Percentiles rank a stretch among this genome's conserved stretches.
Evolutionary conservation across 2,329 filamentous ascomycete genomes (phyloP).

Genomic region (Thelonectria discophora): DNA sequence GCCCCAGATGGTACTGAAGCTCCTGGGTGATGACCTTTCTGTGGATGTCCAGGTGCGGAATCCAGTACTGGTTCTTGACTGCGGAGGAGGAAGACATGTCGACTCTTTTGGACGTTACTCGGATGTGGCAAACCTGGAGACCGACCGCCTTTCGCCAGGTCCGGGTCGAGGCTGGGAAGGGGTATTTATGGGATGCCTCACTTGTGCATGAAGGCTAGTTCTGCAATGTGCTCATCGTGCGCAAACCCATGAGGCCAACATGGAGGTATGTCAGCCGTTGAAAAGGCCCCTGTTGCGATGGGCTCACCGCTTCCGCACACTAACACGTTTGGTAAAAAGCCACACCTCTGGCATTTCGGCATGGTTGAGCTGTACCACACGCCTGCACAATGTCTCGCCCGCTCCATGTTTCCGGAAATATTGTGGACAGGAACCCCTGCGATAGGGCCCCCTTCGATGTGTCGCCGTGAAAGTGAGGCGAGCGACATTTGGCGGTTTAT

Average conservation of each 20-base stretch:
- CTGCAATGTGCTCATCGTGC: constrained; percentile 39
- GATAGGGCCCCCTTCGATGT: constrained; percentile 33
- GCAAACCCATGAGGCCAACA: constrained; percentile 35
- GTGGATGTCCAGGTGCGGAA: constrained; percentile 66
- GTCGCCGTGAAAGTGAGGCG: constrained; percentile 41
- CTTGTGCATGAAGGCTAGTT: constrained; percentile 29
- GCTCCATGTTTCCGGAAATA: constrained; percentile 36
- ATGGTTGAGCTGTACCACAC: constrained; percentile 32
- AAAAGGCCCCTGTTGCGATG: constrained; percentile 34
- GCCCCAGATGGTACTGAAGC: constrained; percentile 66
- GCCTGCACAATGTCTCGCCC: constrained; percentile 37
- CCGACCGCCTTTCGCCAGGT: too few relatives aligned
- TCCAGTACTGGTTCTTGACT: constrained; percentile 67
- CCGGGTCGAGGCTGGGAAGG: constrained; percentile 28
- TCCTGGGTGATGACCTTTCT: constrained; percentile 68
- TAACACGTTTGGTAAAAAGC: constrained; percentile 28
- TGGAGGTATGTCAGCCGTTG: constrained; percentile 32
- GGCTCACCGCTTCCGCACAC: constrained; percentile 41
- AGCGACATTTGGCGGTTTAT: constrained; percentile 40
- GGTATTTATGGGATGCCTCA: constrained; percentile 41
- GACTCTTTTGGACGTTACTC: constrained; percentile 26
- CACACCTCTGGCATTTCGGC: constrained; percentile 30
- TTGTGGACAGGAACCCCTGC: constrained; percentile 39
- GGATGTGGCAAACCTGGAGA: constrained; percentile 27
- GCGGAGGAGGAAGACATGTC: constrained; percentile 41